A percentile compares a stretch with the other conserved stretches of the same genome.
phyloP scores from a whole-genome alignment of 306 rosid genomes.

The Quercus cerris region DNA sequence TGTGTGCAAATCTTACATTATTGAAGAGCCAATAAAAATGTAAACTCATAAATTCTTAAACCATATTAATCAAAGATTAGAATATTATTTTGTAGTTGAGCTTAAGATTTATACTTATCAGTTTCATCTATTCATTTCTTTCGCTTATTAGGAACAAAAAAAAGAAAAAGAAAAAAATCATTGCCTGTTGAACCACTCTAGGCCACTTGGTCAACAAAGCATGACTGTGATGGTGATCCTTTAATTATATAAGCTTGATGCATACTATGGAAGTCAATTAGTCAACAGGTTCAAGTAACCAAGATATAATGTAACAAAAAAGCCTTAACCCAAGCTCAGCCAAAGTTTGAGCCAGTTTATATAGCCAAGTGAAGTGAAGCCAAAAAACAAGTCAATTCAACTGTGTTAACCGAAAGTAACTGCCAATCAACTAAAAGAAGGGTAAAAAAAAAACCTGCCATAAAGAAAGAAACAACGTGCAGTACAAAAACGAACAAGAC shows the following conservation, averaged over 20 bases:
- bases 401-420: conserved; percentile 33
- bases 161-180: neutral
- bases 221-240: conserved; percentile 18
- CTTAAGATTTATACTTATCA: no score
- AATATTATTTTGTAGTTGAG: no score
- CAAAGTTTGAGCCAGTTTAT: conserved; percentile 3
- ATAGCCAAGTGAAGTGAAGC: conserved; percentile 15
- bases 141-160: no score
- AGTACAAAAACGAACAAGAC: neutral
- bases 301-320: conserved; percentile 18
- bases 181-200: conserved; percentile 27
- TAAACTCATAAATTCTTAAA: no score
- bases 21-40: no score
- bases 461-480: conserved; percentile 10
- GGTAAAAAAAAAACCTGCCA: conserved; percentile 2
- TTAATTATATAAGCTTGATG: conserved; percentile 12
- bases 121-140: no score
- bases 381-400: neutral
- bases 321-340: conserved; percentile 8
- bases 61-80: no score
- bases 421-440: conserved; percentile 17
- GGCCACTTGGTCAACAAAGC: conserved; percentile 24
- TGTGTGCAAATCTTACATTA: no score
- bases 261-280: conserved; percentile 6
- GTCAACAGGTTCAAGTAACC: conserved; percentile 14